A percentile compares a stretch with the other conserved stretches of the same genome.
phyloP scores from a whole-genome alignment of 768 basidiomycete species.

The Mycena capillaripes region DNA sequence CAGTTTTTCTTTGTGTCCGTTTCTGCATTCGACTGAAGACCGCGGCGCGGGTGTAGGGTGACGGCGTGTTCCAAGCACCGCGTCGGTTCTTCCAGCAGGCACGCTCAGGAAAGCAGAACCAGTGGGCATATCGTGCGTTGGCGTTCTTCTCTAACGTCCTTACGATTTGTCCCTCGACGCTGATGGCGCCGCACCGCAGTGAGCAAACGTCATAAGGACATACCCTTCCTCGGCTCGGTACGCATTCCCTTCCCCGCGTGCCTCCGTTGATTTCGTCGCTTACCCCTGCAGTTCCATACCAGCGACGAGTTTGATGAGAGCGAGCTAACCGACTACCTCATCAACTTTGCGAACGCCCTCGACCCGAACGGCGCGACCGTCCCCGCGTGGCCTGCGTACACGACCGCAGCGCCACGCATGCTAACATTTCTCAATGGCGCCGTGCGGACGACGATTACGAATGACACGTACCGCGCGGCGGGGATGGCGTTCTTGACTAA shows the following conservation, averaged over 20 bases:
- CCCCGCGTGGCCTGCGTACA: no score
- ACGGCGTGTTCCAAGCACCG: background rate
- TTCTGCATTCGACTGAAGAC: background rate
- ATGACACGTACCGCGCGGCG: background rate
- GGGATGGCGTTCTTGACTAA: background rate
- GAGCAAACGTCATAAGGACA: background rate
- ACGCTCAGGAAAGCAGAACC: background rate
- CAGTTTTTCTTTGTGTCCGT: background rate
- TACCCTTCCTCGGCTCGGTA: background rate
- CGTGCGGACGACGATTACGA: background rate
- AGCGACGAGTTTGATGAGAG: background rate
- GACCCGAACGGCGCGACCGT: no score
- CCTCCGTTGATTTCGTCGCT: background rate
- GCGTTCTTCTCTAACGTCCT: background rate
- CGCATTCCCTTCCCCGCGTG: conserved; percentile 31
- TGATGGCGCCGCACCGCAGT: background rate
- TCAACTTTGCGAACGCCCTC: no score
- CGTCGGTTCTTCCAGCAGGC: conserved; percentile 13
- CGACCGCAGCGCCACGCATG: no score
- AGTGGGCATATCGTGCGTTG: conserved; percentile 1
- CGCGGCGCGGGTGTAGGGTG: background rate
- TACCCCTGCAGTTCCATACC: background rate
- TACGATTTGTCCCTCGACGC: background rate
- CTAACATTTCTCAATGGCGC: background rate
- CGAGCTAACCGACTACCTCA: no score